Base-by-base conservation (phyloP, 352 stramenopile species). In the Phytopythium montanum region DNA sequence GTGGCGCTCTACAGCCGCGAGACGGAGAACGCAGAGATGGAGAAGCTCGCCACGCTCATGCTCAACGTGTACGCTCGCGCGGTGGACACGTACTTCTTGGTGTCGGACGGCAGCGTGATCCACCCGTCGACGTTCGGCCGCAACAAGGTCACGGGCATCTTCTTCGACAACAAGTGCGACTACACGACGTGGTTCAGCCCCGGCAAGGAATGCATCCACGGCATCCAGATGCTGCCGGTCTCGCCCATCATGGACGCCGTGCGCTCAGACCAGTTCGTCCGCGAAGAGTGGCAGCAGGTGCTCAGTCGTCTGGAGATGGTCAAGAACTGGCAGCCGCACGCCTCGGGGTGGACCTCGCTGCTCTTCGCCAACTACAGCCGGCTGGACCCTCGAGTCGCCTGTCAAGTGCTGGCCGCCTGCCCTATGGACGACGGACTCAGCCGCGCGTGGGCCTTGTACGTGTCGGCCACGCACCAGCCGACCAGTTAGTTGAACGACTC, bases 131-230 rank as follows among this genome's bases (percentile, higher is more conserved):
- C 42, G 23, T 90, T 88, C 53, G 57, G 69, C 5, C 77, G 75
- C 54, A 90, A 90, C 71, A 88, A 88, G 51, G 76, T 90, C 39
- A 87, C 76, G 21, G 80, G 80, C 18, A 68, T 90, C 28, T 84
- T 90, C 48, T 90, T 90, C 58, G 80, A 88, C 62, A 88, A 88
- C 71, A 90, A 90, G 53, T 83, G 69, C 45, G 80, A 90, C 64
- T 90, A 88, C 64, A 60, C 80, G 14, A 90, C 80, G 41, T 90
- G 80, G 80, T 90, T 90, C 63, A 88, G 76, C 36, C 72, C 80
- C 6, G 79, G 85, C 53, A 84, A 85, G 63, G 72, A 88, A 31
- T 90, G 80, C 63, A 90, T 90, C 49, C 80, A 90, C 64, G 80
- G 80, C 53, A 90, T 90, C 56, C 80, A 90, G 69, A 90, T 90